phyloP scores from a whole-genome alignment of 345 rosid species.

The Aegle marmelos region DNA sequence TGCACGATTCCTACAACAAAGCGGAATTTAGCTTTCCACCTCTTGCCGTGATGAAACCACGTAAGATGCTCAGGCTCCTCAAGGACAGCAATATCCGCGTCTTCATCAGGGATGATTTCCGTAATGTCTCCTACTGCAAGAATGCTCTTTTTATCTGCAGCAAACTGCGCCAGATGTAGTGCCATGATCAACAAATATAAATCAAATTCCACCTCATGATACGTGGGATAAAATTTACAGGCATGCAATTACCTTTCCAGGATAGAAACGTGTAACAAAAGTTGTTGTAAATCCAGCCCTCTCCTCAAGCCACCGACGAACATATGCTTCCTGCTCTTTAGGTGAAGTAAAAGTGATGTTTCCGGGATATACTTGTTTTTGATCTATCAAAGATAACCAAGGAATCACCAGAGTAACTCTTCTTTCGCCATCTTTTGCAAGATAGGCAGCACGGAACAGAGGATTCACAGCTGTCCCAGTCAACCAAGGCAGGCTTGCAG shows the following conservation, averaged over 20 bases:
- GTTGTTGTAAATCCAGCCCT: constrained; percentile 48
- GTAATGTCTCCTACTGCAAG: constrained; percentile 88
- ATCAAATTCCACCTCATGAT: neutral
- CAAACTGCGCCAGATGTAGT: constrained; percentile 50
- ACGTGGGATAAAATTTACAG: neutral
- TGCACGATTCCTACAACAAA: constrained; percentile 77
- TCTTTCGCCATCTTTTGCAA: constrained; percentile 65
- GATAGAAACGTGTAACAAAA: constrained; percentile 68
- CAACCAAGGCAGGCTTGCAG: constrained; percentile 97
- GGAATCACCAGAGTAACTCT: constrained; percentile 87
- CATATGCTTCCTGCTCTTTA: constrained; percentile 66
- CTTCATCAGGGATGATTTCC: constrained; percentile 66
- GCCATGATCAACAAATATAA: constrained; percentile 9
- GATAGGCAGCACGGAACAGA: constrained; percentile 92
- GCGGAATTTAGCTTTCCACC: constrained; percentile 83
- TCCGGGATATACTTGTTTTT: constrained; percentile 64
- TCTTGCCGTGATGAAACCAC: constrained; percentile 97
- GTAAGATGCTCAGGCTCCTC: constrained; percentile 99
- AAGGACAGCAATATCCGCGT: constrained; percentile 89
- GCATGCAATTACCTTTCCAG: constrained; percentile 63
- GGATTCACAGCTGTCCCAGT: constrained; percentile 98
- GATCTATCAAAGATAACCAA: constrained; percentile 76
- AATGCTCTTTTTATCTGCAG: constrained; percentile 83
- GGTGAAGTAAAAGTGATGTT: constrained; percentile 57
- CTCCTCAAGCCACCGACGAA: constrained; percentile 77